Evolutionary conservation across 202 grass and related monocot species (phyloP).

Genomic region (Setaria viridis): DNA sequence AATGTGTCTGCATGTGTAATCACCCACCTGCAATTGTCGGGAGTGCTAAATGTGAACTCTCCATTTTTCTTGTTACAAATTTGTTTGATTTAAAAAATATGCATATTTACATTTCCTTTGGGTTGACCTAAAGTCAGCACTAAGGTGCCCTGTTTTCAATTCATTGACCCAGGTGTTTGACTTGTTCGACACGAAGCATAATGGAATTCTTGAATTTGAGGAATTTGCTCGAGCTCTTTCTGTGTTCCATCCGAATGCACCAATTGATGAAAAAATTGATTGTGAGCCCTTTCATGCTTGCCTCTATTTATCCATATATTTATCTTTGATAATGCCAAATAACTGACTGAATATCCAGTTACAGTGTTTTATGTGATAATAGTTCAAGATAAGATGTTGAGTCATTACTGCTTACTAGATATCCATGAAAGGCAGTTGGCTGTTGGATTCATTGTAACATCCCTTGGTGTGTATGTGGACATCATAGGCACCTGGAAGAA

Average conservation of each 20-base stretch:
- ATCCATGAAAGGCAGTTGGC: slow-evolving; percentile 1
- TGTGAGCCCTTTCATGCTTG: slow-evolving; percentile 63
- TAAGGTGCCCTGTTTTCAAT: slow-evolving; percentile 1
- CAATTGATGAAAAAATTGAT: slow-evolving; percentile 85
- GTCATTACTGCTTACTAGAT: not conserved
- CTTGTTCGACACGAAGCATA: slow-evolving; percentile 95
- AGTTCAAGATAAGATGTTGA: slow-evolving; percentile 14
- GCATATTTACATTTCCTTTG: not conserved
- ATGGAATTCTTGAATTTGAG: slow-evolving; percentile 91
- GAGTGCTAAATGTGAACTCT: not conserved
- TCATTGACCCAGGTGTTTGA: slow-evolving; percentile 82
- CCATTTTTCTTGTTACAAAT: slow-evolving; percentile 16
- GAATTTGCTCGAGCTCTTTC: slow-evolving; percentile 96
- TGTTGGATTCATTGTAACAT: slow-evolving; percentile 25
- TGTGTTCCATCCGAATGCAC: slow-evolving; percentile 95
- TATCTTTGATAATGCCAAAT: slow-evolving; percentile 16
- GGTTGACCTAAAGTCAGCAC: slow-evolving; percentile 2
- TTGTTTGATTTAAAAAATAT: slow-evolving; percentile 9
- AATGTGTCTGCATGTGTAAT: not conserved
- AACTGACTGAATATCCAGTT: not conserved
- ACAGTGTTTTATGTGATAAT: not conserved
- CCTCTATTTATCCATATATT: slow-evolving; percentile 36
- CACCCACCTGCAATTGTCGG: not conserved
- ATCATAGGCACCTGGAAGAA: not conserved
- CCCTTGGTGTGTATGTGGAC: not conserved